Evolutionary conservation across 1,284 basidiomycete genomes (phyloP).

Genomic region (Papiliotrema nemorosa): DNA sequence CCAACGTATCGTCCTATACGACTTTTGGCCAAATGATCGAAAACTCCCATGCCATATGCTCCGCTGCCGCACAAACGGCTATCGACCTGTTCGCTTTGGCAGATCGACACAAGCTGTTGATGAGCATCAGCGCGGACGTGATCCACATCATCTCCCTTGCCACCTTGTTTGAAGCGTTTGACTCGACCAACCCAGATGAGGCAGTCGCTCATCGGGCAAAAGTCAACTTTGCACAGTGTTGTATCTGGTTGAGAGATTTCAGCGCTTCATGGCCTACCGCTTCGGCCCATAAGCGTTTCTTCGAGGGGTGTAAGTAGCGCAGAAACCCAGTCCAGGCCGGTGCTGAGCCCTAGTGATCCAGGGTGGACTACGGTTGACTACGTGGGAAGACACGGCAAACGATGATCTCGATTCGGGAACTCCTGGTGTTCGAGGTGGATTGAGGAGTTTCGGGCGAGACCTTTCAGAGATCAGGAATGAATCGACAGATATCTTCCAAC

Average conservation of each 20-base stretch:
- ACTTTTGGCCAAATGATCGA: neutral
- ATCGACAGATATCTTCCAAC: constrained; percentile 23
- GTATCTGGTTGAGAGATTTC: constrained; percentile 42
- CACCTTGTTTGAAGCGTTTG: constrained; percentile 35
- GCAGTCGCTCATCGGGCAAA: constrained; percentile 30
- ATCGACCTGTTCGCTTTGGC: constrained; percentile 35
- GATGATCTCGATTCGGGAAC: neutral
- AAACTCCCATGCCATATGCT: constrained; percentile 22
- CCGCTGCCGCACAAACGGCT: constrained; percentile 31
- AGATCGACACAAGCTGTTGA: constrained; percentile 34
- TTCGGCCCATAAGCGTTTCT: constrained; percentile 42
- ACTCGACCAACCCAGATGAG: constrained; percentile 20
- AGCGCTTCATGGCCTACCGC: constrained; percentile 41
- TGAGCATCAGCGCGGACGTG: constrained; percentile 35
- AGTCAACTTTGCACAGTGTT: constrained; percentile 43
- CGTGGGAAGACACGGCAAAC: constrained; percentile 1
- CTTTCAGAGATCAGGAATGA: neutral
- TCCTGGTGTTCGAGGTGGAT: constrained; percentile 10
- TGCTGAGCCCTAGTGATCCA: constrained; percentile 27
- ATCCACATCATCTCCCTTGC: constrained; percentile 42
- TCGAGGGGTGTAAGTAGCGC: constrained; percentile 36
- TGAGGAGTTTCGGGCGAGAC: constrained; percentile 1
- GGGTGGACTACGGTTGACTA: constrained; percentile 31
- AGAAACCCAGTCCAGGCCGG: neutral
- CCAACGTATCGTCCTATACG: neutral